A percentile compares a stretch with the other conserved stretches of the same genome.
phyloP scores from a whole-genome alignment of 768 basidiomycete genomes.

The Rhizopogon vesiculosus region DNA sequence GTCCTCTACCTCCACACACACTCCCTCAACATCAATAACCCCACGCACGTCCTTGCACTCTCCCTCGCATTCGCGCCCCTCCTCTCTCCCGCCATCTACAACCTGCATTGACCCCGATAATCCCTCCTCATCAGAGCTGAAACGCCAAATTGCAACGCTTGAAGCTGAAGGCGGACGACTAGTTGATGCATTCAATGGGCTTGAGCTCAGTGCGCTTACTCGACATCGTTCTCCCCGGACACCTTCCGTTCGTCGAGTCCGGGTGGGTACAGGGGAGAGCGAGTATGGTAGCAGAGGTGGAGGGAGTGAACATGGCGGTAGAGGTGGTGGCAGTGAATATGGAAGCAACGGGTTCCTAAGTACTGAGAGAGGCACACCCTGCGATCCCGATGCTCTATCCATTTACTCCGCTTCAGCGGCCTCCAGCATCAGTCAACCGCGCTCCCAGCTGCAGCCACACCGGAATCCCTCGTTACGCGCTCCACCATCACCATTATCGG shows the following conservation, averaged over 20 bases:
- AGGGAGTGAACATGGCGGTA: slow-evolving; percentile 9
- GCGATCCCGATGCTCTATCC: slow-evolving; percentile 48
- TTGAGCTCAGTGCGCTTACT: slow-evolving; percentile 67
- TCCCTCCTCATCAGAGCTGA: slow-evolving; percentile 54
- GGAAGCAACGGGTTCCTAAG: slow-evolving; percentile 12
- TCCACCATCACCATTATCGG: slow-evolving; percentile 16
- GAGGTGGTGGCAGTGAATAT: slow-evolving; percentile 21
- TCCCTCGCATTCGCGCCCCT: slow-evolving; percentile 34
- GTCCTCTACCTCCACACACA: slow-evolving; percentile 33
- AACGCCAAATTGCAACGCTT: slow-evolving; percentile 63
- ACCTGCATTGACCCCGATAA: slow-evolving; percentile 51
- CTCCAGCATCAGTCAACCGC: slow-evolving; percentile 43
- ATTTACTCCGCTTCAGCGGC: slow-evolving; percentile 48
- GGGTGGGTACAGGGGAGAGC: slow-evolving; percentile 17
- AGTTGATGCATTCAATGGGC: slow-evolving; percentile 76
- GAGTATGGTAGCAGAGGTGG: slow-evolving; percentile 18
- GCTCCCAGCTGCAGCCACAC: slow-evolving; percentile 35
- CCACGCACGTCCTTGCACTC: slow-evolving; percentile 16
- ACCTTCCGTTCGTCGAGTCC: slow-evolving; percentile 21
- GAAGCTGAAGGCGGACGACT: slow-evolving; percentile 68
- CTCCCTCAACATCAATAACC: slow-evolving; percentile 24
- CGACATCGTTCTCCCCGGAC: slow-evolving; percentile 27
- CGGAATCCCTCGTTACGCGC: slow-evolving; percentile 29
- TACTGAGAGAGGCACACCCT: slow-evolving; percentile 26
- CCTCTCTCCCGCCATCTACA: slow-evolving; percentile 23